These are phyloP conservation scores for Bryoglossum gracile DNA, from an alignment of 495 filamentous ascomycete species.

Conservation along the genomic window DNA sequence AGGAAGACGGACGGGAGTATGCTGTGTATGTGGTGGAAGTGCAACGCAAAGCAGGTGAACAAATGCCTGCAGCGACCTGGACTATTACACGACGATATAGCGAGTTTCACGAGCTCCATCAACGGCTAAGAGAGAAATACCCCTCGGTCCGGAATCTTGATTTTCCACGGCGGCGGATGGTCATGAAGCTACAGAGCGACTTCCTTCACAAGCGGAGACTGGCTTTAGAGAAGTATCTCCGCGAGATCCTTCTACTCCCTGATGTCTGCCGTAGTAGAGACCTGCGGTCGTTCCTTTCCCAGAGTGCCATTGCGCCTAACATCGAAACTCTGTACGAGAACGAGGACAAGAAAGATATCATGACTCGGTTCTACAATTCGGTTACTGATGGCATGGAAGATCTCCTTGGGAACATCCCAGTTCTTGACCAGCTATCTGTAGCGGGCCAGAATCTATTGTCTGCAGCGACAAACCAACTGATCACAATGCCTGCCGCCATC, in stretches of 20 bases:
- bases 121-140: slow-evolving; percentile 76
- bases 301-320: slow-evolving; percentile 64
- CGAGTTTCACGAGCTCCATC: slow-evolving; percentile 93
- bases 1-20: slow-evolving; percentile 89
- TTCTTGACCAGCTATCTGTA: slow-evolving; percentile 88
- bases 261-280: slow-evolving; percentile 93
- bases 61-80: slow-evolving; percentile 82
- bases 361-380: slow-evolving; percentile 89
- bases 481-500: slow-evolving; percentile 39
- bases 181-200: slow-evolving; percentile 93
- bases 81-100: slow-evolving; percentile 78
- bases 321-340: slow-evolving; percentile 36
- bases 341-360: slow-evolving; percentile 76
- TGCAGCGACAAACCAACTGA: slow-evolving; percentile 73
- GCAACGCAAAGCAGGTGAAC: slow-evolving; percentile 76
- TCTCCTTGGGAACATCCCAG: slow-evolving; percentile 88
- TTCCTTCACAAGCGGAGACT: slow-evolving; percentile 83
- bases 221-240: slow-evolving; percentile 79
- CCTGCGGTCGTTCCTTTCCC: slow-evolving; percentile 87
- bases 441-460: slow-evolving; percentile 91
- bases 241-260: slow-evolving; percentile 74
- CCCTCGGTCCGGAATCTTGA: slow-evolving; percentile 81
- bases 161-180: slow-evolving; percentile 83
- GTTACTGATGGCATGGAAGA: slow-evolving; percentile 98
- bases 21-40: slow-evolving; percentile 93